Base-by-base conservation (phyloP, 139 green algal genomes). In the Chlorella ohadii region DNA sequence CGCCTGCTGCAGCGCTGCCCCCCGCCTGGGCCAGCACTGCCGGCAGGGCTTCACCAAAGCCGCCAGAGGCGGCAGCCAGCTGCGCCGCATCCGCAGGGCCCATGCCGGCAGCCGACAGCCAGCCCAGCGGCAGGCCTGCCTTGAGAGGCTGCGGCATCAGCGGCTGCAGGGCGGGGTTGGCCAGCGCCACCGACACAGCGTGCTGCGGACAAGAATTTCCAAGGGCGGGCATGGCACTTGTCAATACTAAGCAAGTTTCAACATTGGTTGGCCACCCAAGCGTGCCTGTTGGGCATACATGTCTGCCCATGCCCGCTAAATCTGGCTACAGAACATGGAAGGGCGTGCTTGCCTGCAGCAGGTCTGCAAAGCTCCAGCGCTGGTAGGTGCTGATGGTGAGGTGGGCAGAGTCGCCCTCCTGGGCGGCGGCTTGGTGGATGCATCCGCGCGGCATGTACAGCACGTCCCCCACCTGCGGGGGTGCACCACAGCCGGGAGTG, bases 361-460 rank as follows among this genome's bases (percentile, higher is more conserved):
- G 63, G 78, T 83, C 78, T 19, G 78, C 72, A 11, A 31, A 25
- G 38, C 78, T 88, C 88, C 89, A 94, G 72, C 87, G 78, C 90
- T 96, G 92, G 81, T 94, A 95, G 75, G 94, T 95, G 67, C 86
- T 93, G 41, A 96, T 89, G 33, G 94, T 96, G 55, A 96, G 82
- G 88, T 97, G 91, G 7, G 72, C 59, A 65, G 77, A 88, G 79
- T 79, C 83, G 17, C 27, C 56, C 23, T 87, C 55, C 67, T 91
- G 88, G 1, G 92, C 90, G 7, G 79, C 64, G 3, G 94, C 94
- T 81, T 95, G 88, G 84, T 97, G 94, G 51, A 96, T 85, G 16
- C 86, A 92, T 25, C 95, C 95, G 19, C 94, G 89, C 3, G 95
- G 95, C 87, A 98, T 81, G 89, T 97, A 98, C 77, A 98, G 87